Conservation (phyloP, 345 rosid genomes). For the Salix exigua region DNA sequence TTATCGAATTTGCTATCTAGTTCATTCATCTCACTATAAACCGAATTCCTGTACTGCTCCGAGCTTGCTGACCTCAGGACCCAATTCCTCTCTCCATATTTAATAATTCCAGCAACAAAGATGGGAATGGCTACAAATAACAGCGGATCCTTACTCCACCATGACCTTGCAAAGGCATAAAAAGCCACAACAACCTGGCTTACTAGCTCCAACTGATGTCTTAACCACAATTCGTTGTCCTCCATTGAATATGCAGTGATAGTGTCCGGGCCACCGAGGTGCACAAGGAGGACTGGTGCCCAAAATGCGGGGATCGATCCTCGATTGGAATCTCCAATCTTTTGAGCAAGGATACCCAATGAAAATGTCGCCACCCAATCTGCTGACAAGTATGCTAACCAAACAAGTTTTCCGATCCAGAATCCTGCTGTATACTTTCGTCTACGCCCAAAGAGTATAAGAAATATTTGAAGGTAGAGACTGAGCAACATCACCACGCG, state of each 20-base stretch:
- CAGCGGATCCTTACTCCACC: background rate
- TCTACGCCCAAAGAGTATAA: too few species aligned
- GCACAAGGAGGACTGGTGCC: background rate
- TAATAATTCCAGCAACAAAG: conserved; percentile 28
- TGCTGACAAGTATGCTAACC: background rate
- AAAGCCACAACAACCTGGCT: conserved; percentile 18
- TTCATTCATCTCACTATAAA: too few species aligned
- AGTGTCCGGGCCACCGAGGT: background rate
- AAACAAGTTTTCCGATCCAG: background rate
- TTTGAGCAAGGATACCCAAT: background rate
- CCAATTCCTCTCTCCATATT: conserved; percentile 44
- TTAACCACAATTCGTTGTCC: conserved; percentile 35
- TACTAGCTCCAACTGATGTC: conserved; percentile 27
- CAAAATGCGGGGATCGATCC: background rate
- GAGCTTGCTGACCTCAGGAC: conserved; percentile 33
- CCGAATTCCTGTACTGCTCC: too few species aligned
- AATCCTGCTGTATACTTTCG: too few species aligned
- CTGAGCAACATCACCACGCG: background rate
- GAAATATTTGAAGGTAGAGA: background rate
- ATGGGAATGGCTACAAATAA: background rate
- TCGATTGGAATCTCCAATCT: background rate
- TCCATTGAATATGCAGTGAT: conserved; percentile 35
- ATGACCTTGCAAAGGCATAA: conserved; percentile 17
- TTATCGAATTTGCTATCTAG: fast-evolving
- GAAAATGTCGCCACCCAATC: background rate